Percentiles rank a stretch among this genome's conserved stretches.
Evolutionary conservation across 139 green algal genomes (phyloP).

Genomic region (Chlorella sp.): DNA sequence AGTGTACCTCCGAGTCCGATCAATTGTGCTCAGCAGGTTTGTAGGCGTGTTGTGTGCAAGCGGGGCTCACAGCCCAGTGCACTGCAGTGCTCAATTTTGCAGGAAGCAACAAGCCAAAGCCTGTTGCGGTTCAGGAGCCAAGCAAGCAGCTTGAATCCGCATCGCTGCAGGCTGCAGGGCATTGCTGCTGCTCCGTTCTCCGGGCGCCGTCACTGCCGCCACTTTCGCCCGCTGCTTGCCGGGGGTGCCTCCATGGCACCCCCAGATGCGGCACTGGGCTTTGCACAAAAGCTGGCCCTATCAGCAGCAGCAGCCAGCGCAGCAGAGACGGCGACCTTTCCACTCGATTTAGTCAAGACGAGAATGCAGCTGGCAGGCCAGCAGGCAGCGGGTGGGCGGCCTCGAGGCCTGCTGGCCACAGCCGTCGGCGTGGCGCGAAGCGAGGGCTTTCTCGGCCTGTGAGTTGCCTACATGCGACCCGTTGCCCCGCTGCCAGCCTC

Average conservation of each 20-base stretch:
- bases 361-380: conserved; percentile 65
- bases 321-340: conserved; percentile 63
- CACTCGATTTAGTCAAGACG: conserved; percentile 71
- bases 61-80: background rate
- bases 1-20: too few species aligned
- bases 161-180: too few species aligned
- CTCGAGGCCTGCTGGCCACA: conserved; percentile 19
- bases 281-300: conserved; percentile 13
- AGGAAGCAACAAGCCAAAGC: too few species aligned
- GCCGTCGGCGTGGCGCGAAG: conserved; percentile 35
- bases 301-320: conserved; percentile 21
- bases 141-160: too few species aligned
- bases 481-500: background rate
- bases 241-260: too few species aligned
- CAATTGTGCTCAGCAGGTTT: too few species aligned
- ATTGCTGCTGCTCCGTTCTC: background rate
- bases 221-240: too few species aligned
- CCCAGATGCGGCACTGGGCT: background rate
- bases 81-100: background rate
- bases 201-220: background rate
- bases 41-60: too few species aligned
- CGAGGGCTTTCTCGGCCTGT: conserved; percentile 51
- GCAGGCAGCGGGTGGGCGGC: background rate
- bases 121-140: too few species aligned
- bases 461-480: background rate